Evolutionary conservation across 1,139 yeast genomes (phyloP).

Genomic region (Trichomonascaceae sp.): DNA sequence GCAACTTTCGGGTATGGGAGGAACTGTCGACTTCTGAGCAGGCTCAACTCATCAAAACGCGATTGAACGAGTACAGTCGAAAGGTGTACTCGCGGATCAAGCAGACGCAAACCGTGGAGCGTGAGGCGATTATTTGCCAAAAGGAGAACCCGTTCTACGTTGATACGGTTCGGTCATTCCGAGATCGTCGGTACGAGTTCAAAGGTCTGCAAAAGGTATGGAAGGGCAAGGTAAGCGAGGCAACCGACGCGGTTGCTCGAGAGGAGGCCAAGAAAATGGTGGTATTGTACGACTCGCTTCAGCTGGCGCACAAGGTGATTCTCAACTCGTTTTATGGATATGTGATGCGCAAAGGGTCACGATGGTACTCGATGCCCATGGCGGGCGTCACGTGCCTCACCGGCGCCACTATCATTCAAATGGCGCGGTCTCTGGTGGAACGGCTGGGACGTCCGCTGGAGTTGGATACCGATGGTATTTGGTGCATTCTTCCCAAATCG

Average conservation of each 20-base stretch:
- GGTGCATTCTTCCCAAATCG: slow-evolving; percentile 92
- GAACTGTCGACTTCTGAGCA: slow-evolving; percentile 71
- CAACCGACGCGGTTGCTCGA: slow-evolving; percentile 41
- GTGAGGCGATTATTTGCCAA: slow-evolving; percentile 94
- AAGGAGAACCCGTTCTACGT: slow-evolving; percentile 96
- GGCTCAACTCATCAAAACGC: slow-evolving; percentile 58
- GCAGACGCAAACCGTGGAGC: slow-evolving; percentile 68
- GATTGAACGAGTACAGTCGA: slow-evolving; percentile 74
- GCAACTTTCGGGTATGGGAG: slow-evolving; percentile 34
- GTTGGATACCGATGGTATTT: slow-evolving; percentile 97
- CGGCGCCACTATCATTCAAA: slow-evolving; percentile 94
- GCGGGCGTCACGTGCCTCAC: slow-evolving; percentile 98
- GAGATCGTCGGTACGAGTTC: slow-evolving; percentile 94
- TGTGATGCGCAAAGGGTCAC: slow-evolving; percentile 96
- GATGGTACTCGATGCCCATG: slow-evolving; percentile 99
- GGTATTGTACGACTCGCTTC: slow-evolving; percentile 85
- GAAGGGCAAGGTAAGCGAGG: slow-evolving; percentile 64
- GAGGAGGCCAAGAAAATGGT: slow-evolving; percentile 93
- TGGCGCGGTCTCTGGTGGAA: slow-evolving; percentile 91
- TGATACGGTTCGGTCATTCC: slow-evolving; percentile 82
- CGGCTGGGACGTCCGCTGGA: slow-evolving; percentile 91
- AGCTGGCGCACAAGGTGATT: slow-evolving; percentile 93
- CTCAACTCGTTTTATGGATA: slow-evolving; percentile 95
- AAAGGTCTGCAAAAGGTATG: slow-evolving; percentile 89
- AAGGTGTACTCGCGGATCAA: slow-evolving; percentile 76